Base-by-base conservation (phyloP, 768 basidiomycete genomes). In the Leccinum disarticulatum region DNA sequence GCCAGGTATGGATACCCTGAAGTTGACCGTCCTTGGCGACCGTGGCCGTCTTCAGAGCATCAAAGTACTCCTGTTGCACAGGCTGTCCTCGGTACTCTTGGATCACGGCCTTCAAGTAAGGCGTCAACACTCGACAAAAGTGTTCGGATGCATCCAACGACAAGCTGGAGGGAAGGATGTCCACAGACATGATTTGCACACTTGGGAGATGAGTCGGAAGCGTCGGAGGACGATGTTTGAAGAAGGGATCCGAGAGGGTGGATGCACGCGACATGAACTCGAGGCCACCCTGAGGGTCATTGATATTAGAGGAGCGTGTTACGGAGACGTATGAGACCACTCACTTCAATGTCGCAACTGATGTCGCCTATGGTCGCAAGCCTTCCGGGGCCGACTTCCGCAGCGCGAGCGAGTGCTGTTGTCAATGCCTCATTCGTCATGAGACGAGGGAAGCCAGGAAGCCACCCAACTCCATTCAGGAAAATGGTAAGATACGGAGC, bases 391-490 rank as follows among this genome's bases (percentile, higher is more conserved):
- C 83, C 82, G 2, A 87, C 65, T 8, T 76, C 69, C 41, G 77
- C 76, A 0, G 84, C 87, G 3, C 73, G 77, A 35, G 74, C 61
- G 7, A 87, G 78, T 0, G 86, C 81, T 2, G 72, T 69, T 0
- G 74, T 70, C 8, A 95, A 77, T 62, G 90, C 85, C 0, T 78
- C 77, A 19, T 81, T 90, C 1, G 83, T 83, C 83, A 96, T 87
- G 3, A 95, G 75, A 6, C 91, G 83, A 22, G 95, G 95, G 74
- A 83, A 95, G 0, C 79, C 81, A 0, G 84, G 81, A 5, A 85
- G 77, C 94, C 95, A 96, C 31, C 93, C 93, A 0, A 87, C 83
- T 14, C 93, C 95, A 66, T 97, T 93, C 54, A 96, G 77, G 61
- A 96, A 81, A 7, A 95, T 81, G 0, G 91, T 92, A 4, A 93